A percentile compares a stretch with the other conserved stretches of the same genome.
Conservation (phyloP, 2,329 filamentous ascomycete genomes). For the Xylariaceae sp. region DNA sequence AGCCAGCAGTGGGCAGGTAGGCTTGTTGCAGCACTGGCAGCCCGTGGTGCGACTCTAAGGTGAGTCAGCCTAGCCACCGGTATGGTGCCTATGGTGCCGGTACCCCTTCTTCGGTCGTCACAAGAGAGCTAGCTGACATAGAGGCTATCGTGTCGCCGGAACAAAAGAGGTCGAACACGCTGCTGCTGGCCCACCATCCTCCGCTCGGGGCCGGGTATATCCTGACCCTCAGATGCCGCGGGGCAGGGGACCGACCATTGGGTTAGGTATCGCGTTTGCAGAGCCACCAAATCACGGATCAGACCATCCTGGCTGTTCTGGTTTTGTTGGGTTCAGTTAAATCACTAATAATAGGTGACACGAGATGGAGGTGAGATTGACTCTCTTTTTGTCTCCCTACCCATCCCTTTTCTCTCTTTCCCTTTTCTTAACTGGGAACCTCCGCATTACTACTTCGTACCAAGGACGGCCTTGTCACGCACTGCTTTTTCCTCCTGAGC, state of each 20-base stretch:
- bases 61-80: slow-evolving; percentile 26
- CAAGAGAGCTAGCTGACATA: slow-evolving; percentile 29
- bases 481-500: slow-evolving; percentile 8
- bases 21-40: slow-evolving; percentile 11
- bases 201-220: slow-evolving; percentile 14
- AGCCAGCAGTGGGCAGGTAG: slow-evolving; percentile 5
- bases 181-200: slow-evolving; percentile 13
- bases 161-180: slow-evolving; percentile 19
- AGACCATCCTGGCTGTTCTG: slow-evolving; percentile 14
- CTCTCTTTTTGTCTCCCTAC: slow-evolving; percentile 5
- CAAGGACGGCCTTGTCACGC: neutral
- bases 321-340: slow-evolving; percentile 5
- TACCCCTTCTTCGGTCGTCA: slow-evolving; percentile 20
- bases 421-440: slow-evolving; percentile 2
- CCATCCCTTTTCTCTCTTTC: neutral
- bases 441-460: slow-evolving; percentile 1
- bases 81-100: slow-evolving; percentile 2
- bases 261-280: slow-evolving; percentile 24
- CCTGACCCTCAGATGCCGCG: slow-evolving; percentile 26
- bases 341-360: slow-evolving; percentile 18
- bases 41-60: slow-evolving; percentile 23
- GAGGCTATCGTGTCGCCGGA: slow-evolving; percentile 19
- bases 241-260: slow-evolving; percentile 25
- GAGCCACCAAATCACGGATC: slow-evolving; percentile 22
- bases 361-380: slow-evolving; percentile 23